Evolutionary conservation across 805 yeast genomes (phyloP).

Genomic region (Schizosaccharomyces japonicus): DNA sequence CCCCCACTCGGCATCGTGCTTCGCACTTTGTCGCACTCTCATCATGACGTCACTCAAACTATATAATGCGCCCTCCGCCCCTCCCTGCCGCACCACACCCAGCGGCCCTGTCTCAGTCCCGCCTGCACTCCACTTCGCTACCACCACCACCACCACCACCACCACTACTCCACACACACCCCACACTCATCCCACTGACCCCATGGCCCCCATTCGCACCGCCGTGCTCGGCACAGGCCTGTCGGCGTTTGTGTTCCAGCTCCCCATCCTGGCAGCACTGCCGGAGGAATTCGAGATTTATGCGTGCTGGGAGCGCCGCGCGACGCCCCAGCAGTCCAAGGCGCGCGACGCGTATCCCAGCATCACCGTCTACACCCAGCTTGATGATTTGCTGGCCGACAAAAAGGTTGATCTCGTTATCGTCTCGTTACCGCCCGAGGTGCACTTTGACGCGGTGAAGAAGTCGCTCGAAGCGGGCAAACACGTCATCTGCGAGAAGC

Average conservation of each 20-base stretch:
- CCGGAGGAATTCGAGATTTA: neutral
- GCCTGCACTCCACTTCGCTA: too few species aligned
- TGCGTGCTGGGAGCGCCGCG: conserved; percentile 1
- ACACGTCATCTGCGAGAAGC: conserved; percentile 32
- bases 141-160: too few species aligned
- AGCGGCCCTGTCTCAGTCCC: too few species aligned
- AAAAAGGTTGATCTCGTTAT: neutral
- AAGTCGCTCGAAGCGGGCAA: conserved; percentile 22
- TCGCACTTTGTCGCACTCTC: too few species aligned
- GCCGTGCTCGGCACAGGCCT: conserved; percentile 5
- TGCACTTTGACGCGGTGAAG: conserved; percentile 24
- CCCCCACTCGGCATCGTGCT: too few species aligned
- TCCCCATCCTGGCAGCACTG: neutral
- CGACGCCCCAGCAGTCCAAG: neutral
- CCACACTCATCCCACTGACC: too few species aligned
- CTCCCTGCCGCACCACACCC: too few species aligned
- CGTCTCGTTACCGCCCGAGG: conserved; percentile 21
- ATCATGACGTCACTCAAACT: too few species aligned
- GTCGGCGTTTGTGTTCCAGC: conserved; percentile 3
- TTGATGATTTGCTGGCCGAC: neutral
- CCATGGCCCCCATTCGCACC: neutral
- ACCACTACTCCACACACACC: too few species aligned
- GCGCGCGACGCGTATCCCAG: neutral
- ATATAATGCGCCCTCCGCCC: too few species aligned
- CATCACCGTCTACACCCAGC: neutral